Conservation (phyloP, 345 rosid genomes). For the Euphorbia tirucalli region DNA sequence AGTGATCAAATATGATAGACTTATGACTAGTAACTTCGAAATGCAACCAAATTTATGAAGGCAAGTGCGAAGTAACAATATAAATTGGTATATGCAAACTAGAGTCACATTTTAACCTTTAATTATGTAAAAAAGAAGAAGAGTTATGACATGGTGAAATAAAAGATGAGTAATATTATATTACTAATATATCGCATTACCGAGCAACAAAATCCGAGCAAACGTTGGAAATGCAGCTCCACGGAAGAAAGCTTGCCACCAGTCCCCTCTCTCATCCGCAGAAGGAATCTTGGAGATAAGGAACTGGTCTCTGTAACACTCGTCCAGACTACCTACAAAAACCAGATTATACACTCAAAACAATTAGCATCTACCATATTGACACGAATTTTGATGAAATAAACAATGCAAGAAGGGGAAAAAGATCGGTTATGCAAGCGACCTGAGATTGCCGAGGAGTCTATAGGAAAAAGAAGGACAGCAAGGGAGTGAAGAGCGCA, state of each 20-base stretch:
- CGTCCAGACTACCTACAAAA: constrained; percentile 52
- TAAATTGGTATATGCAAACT: not conserved
- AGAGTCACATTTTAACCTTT: not conserved
- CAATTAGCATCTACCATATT: not conserved
- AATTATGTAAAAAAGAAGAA: not conserved
- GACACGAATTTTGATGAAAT: not conserved
- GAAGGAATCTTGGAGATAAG: constrained; percentile 38
- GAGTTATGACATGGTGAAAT: not conserved
- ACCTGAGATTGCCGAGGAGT: constrained; percentile 59
- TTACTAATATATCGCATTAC: constrained; percentile 29
- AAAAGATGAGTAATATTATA: too few relatives aligned
- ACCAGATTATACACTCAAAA: not conserved
- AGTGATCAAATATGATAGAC: not conserved
- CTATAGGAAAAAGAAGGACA: constrained; percentile 65
- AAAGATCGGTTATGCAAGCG: not conserved
- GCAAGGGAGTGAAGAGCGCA: constrained; percentile 76
- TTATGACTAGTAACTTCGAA: not conserved
- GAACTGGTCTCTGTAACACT: constrained; percentile 55
- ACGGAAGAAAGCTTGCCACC: constrained; percentile 53
- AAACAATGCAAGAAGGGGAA: not conserved
- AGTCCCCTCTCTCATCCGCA: constrained; percentile 45
- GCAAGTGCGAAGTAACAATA: too few relatives aligned
- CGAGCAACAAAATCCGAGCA: constrained; percentile 63
- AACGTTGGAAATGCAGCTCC: constrained; percentile 78
- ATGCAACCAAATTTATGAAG: too few relatives aligned